These are phyloP conservation scores for Fraxinus ornus DNA, from an alignment of 305 asterid species.

Conservation along the genomic window DNA sequence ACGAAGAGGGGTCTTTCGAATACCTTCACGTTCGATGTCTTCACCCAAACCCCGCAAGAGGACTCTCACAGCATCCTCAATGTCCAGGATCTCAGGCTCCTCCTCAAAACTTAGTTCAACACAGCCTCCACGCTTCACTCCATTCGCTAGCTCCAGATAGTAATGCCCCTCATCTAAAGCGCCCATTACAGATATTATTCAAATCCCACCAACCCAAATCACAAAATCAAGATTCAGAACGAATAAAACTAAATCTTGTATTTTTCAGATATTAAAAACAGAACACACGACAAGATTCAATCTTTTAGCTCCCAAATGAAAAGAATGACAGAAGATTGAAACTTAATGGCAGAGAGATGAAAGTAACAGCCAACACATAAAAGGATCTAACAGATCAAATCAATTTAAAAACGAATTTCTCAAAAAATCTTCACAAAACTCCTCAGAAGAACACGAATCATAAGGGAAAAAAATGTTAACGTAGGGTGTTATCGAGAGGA, in stretches of 20 bases:
- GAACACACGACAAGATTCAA: slow-evolving; percentile 30
- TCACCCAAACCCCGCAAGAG: slow-evolving; percentile 87
- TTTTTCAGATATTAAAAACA: neutral
- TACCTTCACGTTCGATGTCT: slow-evolving; percentile 84
- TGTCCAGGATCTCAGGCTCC: slow-evolving; percentile 49
- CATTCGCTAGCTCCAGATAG: slow-evolving; percentile 54
- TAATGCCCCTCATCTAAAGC: slow-evolving; percentile 77
- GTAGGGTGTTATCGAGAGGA: slow-evolving; percentile 21
- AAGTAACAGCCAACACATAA: slow-evolving; percentile 11
- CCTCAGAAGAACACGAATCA: neutral
- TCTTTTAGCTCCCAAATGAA: slow-evolving; percentile 27
- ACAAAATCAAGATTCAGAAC: slow-evolving; percentile 17
- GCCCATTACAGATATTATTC: slow-evolving; percentile 52
- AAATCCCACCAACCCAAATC: slow-evolving; percentile 29
- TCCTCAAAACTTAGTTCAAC: slow-evolving; percentile 52
- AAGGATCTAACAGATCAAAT: neutral
- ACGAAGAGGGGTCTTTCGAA: slow-evolving; percentile 81
- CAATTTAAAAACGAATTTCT: neutral
- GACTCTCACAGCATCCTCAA: slow-evolving; percentile 81
- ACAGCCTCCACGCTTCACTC: slow-evolving; percentile 49
- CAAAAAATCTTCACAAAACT: neutral
- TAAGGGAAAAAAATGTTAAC: neutral
- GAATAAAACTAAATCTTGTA: neutral
- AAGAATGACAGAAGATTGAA: slow-evolving; percentile 29
- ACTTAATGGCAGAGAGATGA: slow-evolving; percentile 26